Percentiles rank a stretch among this genome's conserved stretches.
phyloP scores from a whole-genome alignment of 768 basidiomycete species.

The Suillus hirtellus region DNA sequence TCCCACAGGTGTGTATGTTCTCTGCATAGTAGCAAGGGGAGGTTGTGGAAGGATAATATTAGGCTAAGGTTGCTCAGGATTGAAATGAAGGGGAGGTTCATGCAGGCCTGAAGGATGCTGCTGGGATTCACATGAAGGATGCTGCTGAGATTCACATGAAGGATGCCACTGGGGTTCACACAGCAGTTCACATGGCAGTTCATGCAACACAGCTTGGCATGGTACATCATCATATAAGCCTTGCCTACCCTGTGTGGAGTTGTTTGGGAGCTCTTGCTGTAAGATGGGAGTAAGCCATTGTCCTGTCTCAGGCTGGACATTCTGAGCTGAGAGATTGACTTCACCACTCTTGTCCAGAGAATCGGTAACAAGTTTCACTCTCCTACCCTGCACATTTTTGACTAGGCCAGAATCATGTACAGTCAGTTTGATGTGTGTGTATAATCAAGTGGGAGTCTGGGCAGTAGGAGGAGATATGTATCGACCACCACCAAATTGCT shows the following conservation, averaged over 20 bases:
- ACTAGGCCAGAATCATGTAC: background rate
- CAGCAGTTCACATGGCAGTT: background rate
- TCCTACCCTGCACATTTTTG: background rate
- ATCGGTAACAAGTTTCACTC: background rate
- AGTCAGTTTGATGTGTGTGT: background rate
- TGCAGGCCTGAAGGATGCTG: background rate
- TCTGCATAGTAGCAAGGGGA: background rate
- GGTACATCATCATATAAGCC: background rate
- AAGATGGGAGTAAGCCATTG: background rate
- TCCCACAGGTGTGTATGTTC: background rate
- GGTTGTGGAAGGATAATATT: background rate
- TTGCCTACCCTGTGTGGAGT: background rate
- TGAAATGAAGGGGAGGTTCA: background rate
- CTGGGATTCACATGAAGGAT: background rate
- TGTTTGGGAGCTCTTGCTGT: background rate
- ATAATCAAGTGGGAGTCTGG: background rate
- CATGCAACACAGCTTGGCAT: background rate
- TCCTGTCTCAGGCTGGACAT: slow-evolving; percentile 1
- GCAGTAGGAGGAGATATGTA: background rate
- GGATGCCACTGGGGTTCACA: too few relatives aligned
- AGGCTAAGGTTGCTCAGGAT: background rate
- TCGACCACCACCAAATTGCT: background rate
- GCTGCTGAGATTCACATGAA: background rate
- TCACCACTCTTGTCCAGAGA: background rate
- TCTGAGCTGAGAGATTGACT: background rate